Percentiles rank a stretch among this genome's conserved stretches.
Conservation (phyloP, 768 basidiomycete genomes). For the Fibroporia radiculosa region DNA sequence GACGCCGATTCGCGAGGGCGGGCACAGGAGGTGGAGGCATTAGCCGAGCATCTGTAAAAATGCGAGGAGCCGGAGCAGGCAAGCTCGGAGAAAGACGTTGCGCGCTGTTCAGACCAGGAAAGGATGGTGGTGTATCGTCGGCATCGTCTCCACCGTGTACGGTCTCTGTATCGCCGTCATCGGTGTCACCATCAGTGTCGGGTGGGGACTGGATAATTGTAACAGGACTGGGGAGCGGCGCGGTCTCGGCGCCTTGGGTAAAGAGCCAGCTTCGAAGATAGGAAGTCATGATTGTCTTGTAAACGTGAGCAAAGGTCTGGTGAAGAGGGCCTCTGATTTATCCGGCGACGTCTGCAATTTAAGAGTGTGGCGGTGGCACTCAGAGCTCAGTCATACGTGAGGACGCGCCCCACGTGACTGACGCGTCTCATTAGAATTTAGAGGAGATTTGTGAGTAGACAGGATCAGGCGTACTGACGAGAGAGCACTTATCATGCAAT, state of each 20-base stretch:
- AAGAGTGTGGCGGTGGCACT: no score
- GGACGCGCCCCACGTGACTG: no score
- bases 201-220: constrained; percentile 25
- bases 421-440: no score
- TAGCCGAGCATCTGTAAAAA: constrained; percentile 44
- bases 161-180: constrained; percentile 34
- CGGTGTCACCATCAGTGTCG: constrained; percentile 10
- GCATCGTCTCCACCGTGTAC: constrained; percentile 30
- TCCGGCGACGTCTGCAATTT: no score
- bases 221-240: constrained; percentile 5
- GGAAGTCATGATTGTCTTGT: constrained; percentile 36
- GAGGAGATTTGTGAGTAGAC: no score
- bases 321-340: no score
- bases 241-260: constrained; percentile 10
- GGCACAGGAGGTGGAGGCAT: constrained; percentile 40
- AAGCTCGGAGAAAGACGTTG: constrained; percentile 41
- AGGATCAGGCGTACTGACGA: no score
- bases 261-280: constrained; percentile 54
- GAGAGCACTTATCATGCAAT: no score
- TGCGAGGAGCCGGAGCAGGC: constrained; percentile 32
- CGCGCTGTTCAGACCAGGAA: constrained; percentile 65
- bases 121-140: constrained; percentile 59
- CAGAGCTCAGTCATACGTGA: no score
- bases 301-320: no score
- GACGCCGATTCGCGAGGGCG: constrained; percentile 27